Base-by-base conservation (phyloP, 228 moss, liverwort and hornwort genomes). In the Sphagnum magellanicum region DNA sequence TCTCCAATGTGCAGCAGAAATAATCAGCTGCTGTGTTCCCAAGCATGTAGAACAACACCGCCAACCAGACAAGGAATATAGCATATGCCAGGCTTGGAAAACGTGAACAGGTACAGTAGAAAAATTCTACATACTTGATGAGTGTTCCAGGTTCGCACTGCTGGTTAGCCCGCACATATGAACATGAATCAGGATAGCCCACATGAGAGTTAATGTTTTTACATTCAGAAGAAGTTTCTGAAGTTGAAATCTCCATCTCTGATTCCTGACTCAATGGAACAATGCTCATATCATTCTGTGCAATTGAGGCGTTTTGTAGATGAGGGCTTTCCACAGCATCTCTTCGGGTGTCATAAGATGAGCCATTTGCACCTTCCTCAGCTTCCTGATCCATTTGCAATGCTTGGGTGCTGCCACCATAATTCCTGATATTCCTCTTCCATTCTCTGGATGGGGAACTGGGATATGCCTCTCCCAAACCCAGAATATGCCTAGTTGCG, bases 81-180 rank as follows among this genome's bases (percentile, higher is more conserved):
- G 77, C 12, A 70, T 90, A 94, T 14, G 82, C 94, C 6, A 84
- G 49, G 49, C 71, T 32, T 13, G 86, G 74, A 11, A 11, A 72
- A 5, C 57, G 76, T 50, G 70, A 75, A 77, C 82, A 88, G 15
- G 84, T 74, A 74, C 98, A 98, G 77, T 90, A 98, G 61, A 92
- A 94, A 6, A 80, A 73, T 46, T 80, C 84, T 7, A 75, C 79
- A 61, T 98, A 98, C 76, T 94, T 87, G 62, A 94, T 72, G 74
- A 92, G 81, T 68, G 89, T 87, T 74, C 90, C 92, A 10, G 98
- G 94, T 51, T 66, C 82, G 70, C 98, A 98, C 69, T 81, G 77
- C 0, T 87, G 78, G 66, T 78, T 87, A 4, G 90, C 85, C 76
- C 88, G 87, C 76, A 90, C 92, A 53, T 84, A 98, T 5, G 90